Percentiles rank a stretch among this genome's conserved stretches.
Evolutionary conservation across 1,139 yeast species (phyloP).

Genomic region (Hansenula sp.): DNA sequence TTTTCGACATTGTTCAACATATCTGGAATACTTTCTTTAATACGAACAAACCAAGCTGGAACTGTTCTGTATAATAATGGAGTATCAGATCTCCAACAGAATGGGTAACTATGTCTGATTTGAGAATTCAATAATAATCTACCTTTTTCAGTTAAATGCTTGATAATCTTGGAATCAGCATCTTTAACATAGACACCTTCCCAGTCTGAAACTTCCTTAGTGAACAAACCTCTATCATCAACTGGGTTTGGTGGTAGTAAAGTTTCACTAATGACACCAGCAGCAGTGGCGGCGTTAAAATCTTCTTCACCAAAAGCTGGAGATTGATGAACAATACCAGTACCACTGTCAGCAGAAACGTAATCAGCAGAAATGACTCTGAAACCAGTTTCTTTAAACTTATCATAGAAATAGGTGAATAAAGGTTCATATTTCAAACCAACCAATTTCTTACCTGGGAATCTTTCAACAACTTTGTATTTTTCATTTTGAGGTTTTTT

Average conservation of each 20-base stretch:
- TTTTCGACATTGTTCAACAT: constrained; percentile 82
- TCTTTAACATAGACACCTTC: constrained; percentile 89
- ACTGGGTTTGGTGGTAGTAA: constrained; percentile 87
- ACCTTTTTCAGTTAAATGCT: constrained; percentile 73
- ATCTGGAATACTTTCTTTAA: constrained; percentile 79
- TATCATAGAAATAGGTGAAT: constrained; percentile 74
- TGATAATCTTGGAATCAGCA: constrained; percentile 89
- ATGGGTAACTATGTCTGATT: constrained; percentile 93
- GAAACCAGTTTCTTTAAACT: constrained; percentile 74
- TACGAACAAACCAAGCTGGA: constrained; percentile 98
- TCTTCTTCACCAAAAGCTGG: constrained; percentile 99
- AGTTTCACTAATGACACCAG: constrained; percentile 70
- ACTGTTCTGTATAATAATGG: constrained; percentile 94
- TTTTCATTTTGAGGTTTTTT: constrained; percentile 93
- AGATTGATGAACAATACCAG: constrained; percentile 97
- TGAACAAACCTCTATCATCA: constrained; percentile 86
- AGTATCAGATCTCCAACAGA: constrained; percentile 99
- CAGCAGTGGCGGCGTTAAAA: constrained; percentile 73
- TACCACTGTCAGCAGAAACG: constrained; percentile 93
- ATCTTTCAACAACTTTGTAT: constrained; percentile 73
- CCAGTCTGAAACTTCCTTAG: constrained; percentile 66
- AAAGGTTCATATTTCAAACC: constrained; percentile 81
- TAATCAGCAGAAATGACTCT: constrained; percentile 76
- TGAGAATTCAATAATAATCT: constrained; percentile 73
- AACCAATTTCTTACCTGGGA: constrained; percentile 73